These are phyloP conservation scores for Flaveria floridana DNA, from an alignment of 140 eudicot species.

Conservation along the genomic window DNA sequence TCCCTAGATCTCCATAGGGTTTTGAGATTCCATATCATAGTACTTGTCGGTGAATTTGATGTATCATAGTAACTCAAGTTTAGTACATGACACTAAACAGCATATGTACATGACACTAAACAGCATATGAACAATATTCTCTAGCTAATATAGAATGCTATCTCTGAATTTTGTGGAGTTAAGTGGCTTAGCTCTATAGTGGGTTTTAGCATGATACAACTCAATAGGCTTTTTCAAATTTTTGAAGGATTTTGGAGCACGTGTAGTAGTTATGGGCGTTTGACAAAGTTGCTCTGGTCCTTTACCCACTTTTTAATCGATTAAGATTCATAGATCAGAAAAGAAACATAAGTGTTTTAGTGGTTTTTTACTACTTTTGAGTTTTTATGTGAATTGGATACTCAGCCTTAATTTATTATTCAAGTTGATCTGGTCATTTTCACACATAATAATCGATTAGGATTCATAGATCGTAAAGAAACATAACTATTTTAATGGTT, in stretches of 20 bases:
- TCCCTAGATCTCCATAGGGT: neutral
- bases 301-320: neutral
- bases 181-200: neutral
- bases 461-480: too few relatives aligned
- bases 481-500: neutral
- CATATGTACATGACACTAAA: neutral
- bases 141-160: neutral
- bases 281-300: neutral
- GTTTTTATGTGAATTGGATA: slow-evolving; percentile 6
- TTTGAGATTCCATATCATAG: neutral
- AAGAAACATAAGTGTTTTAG: neutral
- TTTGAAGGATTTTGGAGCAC: neutral
- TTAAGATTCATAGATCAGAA: too few relatives aligned
- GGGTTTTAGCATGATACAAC: neutral
- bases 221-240: neutral
- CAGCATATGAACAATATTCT: neutral
- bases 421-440: neutral
- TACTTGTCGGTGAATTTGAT: neutral
- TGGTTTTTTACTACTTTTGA: neutral
- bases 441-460: neutral
- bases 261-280: neutral
- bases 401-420: neutral
- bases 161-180: slow-evolving; percentile 8
- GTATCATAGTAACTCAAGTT: slow-evolving; percentile 2
- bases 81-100: neutral